Conservation (phyloP, 345 rosid genomes). For the Theobroma cacao region DNA sequence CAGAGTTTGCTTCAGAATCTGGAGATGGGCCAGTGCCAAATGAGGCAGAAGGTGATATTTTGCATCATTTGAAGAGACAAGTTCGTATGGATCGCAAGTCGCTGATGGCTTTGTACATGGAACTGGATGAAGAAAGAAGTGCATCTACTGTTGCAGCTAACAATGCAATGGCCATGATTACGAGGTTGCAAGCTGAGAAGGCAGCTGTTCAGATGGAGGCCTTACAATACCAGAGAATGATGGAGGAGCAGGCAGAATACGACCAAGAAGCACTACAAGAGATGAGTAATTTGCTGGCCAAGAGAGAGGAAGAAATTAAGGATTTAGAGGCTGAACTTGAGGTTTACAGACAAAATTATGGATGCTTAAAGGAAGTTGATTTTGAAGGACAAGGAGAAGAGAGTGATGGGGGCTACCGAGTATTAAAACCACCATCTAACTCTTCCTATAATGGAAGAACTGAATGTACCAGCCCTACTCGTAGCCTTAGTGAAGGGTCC, state of each 20-base stretch:
- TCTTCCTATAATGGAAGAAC: constrained; percentile 25
- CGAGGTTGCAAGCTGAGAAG: constrained; percentile 83
- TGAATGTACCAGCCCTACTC: constrained; percentile 16
- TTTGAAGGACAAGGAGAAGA: neutral
- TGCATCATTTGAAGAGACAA: constrained; percentile 69
- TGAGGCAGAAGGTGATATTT: constrained; percentile 53
- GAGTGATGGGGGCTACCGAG: constrained; percentile 25
- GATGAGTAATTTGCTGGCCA: constrained; percentile 41
- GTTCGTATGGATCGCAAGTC: constrained; percentile 80
- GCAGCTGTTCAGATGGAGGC: constrained; percentile 98
- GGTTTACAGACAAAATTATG: constrained; percentile 57
- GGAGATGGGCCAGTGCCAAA: constrained; percentile 28
- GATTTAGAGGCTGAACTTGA: constrained; percentile 62
- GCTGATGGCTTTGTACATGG: constrained; percentile 77
- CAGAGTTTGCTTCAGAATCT: constrained; percentile 40
- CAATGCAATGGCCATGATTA: constrained; percentile 95
- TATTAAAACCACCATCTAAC: constrained; percentile 14
- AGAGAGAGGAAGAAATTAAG: constrained; percentile 62
- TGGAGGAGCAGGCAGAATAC: constrained; percentile 96
- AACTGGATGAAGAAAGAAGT: constrained; percentile 84
- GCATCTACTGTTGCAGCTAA: constrained; percentile 93
- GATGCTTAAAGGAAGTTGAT: constrained; percentile 40
- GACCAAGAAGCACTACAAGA: constrained; percentile 84
- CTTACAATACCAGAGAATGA: constrained; percentile 93
- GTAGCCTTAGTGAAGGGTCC: constrained; percentile 18